Evolutionary conservation across 768 basidiomycete species (phyloP).

Genomic region (Suillus tomentosus): DNA sequence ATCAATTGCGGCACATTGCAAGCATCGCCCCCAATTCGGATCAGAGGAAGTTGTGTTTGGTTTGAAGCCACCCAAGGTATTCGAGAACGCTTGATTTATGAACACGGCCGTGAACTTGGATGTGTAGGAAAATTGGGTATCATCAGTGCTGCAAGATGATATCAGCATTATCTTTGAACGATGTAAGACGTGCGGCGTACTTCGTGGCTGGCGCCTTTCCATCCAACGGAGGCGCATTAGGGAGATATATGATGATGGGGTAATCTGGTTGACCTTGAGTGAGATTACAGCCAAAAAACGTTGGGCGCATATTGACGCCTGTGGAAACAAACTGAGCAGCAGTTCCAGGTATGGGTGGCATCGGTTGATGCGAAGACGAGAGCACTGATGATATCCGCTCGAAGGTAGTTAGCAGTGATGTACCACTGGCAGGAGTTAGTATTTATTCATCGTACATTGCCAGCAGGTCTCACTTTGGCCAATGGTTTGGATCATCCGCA

Average conservation of each 20-base stretch:
- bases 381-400: constrained; percentile 47
- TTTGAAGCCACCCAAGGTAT: constrained; percentile 59
- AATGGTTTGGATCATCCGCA: constrained; percentile 57
- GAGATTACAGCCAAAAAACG: constrained; percentile 81
- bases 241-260: constrained; percentile 74
- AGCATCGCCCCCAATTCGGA: constrained; percentile 52
- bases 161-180: constrained; percentile 12
- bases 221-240: constrained; percentile 70
- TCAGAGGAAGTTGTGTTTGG: constrained; percentile 61
- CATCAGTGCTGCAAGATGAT: constrained; percentile 44
- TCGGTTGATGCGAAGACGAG: constrained; percentile 53
- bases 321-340: constrained; percentile 53
- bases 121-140: constrained; percentile 64
- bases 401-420: constrained; percentile 46
- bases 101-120: constrained; percentile 54
- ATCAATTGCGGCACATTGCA: constrained; percentile 66
- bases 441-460: background rate
- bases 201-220: constrained; percentile 67
- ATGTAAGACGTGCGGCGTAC: constrained; percentile 37
- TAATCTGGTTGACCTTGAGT: constrained; percentile 49
- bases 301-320: constrained; percentile 67
- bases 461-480: constrained; percentile 58
- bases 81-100: constrained; percentile 60
- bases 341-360: constrained; percentile 64
- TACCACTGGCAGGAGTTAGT: constrained; percentile 45